phyloP scores from a whole-genome alignment of 345 rosid genomes.

The Eucalyptus polybractea region DNA sequence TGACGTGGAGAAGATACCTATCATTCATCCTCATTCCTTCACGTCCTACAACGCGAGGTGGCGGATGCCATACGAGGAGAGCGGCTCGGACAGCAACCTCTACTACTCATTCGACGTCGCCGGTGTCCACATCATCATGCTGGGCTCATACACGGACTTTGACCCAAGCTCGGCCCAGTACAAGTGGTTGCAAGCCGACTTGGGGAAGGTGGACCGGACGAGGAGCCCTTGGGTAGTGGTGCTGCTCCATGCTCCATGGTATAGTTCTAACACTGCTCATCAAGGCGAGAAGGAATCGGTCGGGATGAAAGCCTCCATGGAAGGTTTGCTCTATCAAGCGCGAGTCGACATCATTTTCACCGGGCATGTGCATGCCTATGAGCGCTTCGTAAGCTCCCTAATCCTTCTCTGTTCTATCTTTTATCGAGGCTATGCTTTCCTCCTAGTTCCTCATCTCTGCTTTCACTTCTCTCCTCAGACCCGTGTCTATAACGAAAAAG shows the following conservation, averaged over 20 bases:
- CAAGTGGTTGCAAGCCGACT: constrained; percentile 51
- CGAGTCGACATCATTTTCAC: constrained; percentile 65
- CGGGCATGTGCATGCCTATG: constrained; percentile 88
- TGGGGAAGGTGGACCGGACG: constrained; percentile 37
- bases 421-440: not conserved
- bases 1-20: constrained; percentile 40
- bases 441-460: too few relatives aligned
- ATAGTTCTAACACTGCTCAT: constrained; percentile 60
- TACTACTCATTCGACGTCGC: constrained; percentile 67
- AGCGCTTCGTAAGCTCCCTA: constrained; percentile 57
- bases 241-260: constrained; percentile 77
- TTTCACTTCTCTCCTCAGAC: constrained; percentile 8
- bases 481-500: constrained; percentile 39
- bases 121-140: constrained; percentile 53
- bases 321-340: constrained; percentile 44
- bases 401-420: not conserved
- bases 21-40: constrained; percentile 31
- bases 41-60: constrained; percentile 70
- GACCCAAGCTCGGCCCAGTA: constrained; percentile 47
- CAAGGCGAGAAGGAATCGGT: constrained; percentile 56
- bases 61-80: constrained; percentile 63
- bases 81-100: constrained; percentile 57
- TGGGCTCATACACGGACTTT: constrained; percentile 75
- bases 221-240: constrained; percentile 64
- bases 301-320: constrained; percentile 47